A percentile compares a stretch with the other conserved stretches of the same genome.
Conservation (phyloP, 83 land plant species). For the Diphasiastrum complanatum region DNA sequence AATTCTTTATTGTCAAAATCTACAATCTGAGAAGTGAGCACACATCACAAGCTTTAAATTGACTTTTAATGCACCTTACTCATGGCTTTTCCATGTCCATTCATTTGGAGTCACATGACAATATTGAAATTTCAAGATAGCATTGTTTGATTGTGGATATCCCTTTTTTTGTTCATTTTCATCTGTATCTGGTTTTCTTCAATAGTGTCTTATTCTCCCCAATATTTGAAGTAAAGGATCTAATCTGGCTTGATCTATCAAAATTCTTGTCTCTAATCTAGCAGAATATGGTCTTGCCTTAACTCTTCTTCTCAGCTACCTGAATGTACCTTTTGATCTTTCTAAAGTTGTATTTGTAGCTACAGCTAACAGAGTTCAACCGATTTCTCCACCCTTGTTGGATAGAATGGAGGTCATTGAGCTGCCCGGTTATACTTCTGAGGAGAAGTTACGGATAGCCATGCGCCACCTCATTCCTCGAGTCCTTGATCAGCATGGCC, state of each 20-base stretch:
- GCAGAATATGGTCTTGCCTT: slow-evolving; percentile 25
- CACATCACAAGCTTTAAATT: too few species aligned
- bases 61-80: too few species aligned
- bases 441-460: slow-evolving; percentile 84
- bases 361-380: slow-evolving; percentile 79
- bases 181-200: too few species aligned
- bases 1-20: too few species aligned
- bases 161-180: too few species aligned
- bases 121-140: too few species aligned
- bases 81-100: too few species aligned
- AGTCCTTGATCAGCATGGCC: slow-evolving; percentile 89
- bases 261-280: not conserved
- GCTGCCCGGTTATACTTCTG: slow-evolving; percentile 91
- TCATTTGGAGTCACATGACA: too few species aligned
- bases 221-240: too few species aligned
- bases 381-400: slow-evolving; percentile 87
- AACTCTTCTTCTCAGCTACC: slow-evolving; percentile 50
- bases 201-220: too few species aligned
- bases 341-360: slow-evolving; percentile 94
- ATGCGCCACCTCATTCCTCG: slow-evolving; percentile 89
- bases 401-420: slow-evolving; percentile 98
- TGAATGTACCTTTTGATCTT: slow-evolving; percentile 97
- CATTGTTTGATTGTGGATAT: too few species aligned
- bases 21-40: too few species aligned
- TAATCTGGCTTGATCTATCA: not conserved